Percentiles rank a stretch among this genome's conserved stretches.
These are phyloP conservation scores for Naganishia vishniacii DNA, from an alignment of 768 basidiomycete genomes.

Conservation along the genomic window DNA sequence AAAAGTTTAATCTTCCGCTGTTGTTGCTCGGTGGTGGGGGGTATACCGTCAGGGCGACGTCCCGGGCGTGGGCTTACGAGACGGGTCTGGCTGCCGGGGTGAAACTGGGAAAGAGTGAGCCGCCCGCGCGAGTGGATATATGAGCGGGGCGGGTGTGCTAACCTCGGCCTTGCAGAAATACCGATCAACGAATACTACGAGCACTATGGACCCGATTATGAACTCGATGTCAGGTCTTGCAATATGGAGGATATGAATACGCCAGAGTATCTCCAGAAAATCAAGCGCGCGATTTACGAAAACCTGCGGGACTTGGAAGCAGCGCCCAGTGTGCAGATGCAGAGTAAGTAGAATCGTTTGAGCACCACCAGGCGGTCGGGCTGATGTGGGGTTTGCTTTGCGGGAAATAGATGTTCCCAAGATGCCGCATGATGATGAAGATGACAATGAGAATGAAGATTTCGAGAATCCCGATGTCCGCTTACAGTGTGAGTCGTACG, in stretches of 20 bases:
- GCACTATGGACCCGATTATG: conserved; percentile 96
- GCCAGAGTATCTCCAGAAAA: conserved; percentile 82
- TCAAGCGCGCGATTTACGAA: conserved; percentile 86
- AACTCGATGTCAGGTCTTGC: conserved; percentile 86
- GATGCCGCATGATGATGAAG: conserved; percentile 70
- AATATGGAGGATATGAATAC: conserved; percentile 96
- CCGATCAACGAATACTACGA: conserved; percentile 99
- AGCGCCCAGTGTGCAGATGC: conserved; percentile 88
- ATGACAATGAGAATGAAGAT: conserved; percentile 73
- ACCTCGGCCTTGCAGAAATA: conserved; percentile 50
- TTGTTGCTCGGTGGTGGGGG: conserved; percentile 93
- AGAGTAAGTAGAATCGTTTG: conserved; percentile 58
- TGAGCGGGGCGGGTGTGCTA: not conserved
- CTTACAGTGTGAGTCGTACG: conserved; percentile 55
- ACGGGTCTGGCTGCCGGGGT: conserved; percentile 97
- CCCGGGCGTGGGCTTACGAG: conserved; percentile 94
- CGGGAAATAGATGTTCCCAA: conserved; percentile 80
- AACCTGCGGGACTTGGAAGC: conserved; percentile 78
- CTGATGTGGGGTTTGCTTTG: no score
- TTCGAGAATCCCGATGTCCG: conserved; percentile 65
- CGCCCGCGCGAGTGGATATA: not conserved
- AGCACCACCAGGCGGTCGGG: no score
- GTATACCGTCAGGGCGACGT: conserved; percentile 97
- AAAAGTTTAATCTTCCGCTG: conserved; percentile 90
- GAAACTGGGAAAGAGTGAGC: conserved; percentile 69